phyloP scores from a whole-genome alignment of 768 basidiomycete genomes.

The Filobasidium floriforme region DNA sequence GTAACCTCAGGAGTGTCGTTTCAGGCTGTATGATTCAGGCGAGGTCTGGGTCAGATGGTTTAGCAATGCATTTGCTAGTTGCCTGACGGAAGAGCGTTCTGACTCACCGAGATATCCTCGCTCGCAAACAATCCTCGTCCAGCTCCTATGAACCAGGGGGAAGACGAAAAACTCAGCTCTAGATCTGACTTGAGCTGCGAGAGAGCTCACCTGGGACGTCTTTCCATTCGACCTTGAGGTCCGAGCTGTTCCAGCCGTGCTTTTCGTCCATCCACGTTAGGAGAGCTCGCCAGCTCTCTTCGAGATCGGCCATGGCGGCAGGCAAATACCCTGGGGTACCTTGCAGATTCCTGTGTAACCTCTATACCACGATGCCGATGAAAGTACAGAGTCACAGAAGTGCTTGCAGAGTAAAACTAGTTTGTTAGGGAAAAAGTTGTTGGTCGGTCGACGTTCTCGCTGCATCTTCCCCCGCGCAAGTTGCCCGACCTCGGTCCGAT shows the following conservation, averaged over 20 bases:
- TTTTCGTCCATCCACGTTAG: constrained; percentile 53
- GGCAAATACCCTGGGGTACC: neutral
- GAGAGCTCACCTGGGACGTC: constrained; percentile 50
- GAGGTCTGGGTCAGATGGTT: neutral
- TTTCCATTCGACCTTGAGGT: constrained; percentile 52
- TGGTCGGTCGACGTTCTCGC: too few relatives aligned
- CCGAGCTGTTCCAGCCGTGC: constrained; percentile 47
- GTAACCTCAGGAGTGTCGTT: constrained; percentile 61
- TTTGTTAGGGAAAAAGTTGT: too few relatives aligned
- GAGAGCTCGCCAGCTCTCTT: constrained; percentile 49
- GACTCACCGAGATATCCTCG: constrained; percentile 48
- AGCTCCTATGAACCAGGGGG: constrained; percentile 48
- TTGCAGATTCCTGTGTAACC: too few relatives aligned
- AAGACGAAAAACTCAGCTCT: neutral
- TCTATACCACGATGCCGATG: too few relatives aligned
- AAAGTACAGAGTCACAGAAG: too few relatives aligned
- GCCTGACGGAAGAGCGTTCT: neutral
- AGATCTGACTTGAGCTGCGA: neutral
- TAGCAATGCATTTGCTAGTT: neutral
- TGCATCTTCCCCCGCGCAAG: too few relatives aligned
- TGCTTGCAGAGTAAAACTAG: too few relatives aligned
- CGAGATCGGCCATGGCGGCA: neutral
- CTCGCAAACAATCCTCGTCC: constrained; percentile 65
- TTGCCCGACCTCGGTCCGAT: too few relatives aligned
- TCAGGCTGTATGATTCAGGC: constrained; percentile 47